Percentiles rank a stretch among this genome's conserved stretches.
These are phyloP conservation scores for Metschnikowia koreensis DNA, from an alignment of 805 yeast genomes.

Conservation along the genomic window DNA sequence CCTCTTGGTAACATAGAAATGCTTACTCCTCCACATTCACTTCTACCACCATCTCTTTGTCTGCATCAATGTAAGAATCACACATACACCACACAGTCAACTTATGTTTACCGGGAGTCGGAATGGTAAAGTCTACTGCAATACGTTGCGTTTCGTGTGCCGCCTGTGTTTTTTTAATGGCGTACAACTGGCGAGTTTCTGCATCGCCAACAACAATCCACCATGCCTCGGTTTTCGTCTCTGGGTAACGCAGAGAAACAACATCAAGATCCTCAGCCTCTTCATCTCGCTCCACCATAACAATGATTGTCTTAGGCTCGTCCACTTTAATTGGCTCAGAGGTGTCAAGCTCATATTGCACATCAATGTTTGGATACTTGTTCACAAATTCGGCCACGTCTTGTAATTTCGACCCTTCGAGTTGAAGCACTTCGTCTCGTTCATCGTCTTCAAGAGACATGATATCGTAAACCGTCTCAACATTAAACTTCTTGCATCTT, in stretches of 20 bases:
- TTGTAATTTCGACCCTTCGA: constrained; percentile 47
- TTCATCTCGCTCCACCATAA: constrained; percentile 68
- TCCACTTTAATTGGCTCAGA: constrained; percentile 42
- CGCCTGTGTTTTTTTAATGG: constrained; percentile 64
- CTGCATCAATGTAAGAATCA: constrained; percentile 91
- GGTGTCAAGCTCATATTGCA: constrained; percentile 50
- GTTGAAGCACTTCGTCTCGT: constrained; percentile 58
- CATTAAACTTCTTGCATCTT: constrained; percentile 52
- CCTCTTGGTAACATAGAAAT: background rate
- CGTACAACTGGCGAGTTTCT: constrained; percentile 58
- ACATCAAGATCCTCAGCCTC: constrained; percentile 68
- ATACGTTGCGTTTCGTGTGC: constrained; percentile 52
- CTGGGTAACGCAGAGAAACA: constrained; percentile 58
- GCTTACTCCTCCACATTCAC: constrained; percentile 21
- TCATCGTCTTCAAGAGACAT: constrained; percentile 78
- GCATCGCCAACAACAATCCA: constrained; percentile 84
- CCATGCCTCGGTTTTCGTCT: constrained; percentile 67
- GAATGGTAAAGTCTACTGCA: constrained; percentile 54
- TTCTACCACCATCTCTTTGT: constrained; percentile 67
- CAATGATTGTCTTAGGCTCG: constrained; percentile 46
- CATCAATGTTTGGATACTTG: constrained; percentile 81
- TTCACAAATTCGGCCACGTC: constrained; percentile 86
- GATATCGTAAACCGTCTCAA: constrained; percentile 76
- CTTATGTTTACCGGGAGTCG: constrained; percentile 58
- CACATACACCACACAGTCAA: constrained; percentile 83